These are phyloP conservation scores for Cyclaneusma minus DNA, from an alignment of 2,329 filamentous ascomycete genomes.

Conservation along the genomic window DNA sequence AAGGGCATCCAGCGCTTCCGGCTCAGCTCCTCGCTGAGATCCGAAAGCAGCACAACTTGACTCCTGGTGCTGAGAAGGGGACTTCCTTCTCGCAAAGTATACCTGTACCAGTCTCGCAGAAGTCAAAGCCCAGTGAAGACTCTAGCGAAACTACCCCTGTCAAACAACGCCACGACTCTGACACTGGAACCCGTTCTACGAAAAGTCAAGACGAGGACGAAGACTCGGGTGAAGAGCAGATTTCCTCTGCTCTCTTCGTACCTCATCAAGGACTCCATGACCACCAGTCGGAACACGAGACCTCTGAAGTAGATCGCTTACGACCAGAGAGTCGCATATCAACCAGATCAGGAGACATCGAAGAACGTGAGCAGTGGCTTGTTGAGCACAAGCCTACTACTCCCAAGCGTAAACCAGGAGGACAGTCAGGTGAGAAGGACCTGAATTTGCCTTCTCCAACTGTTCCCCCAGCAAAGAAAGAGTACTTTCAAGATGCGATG, in stretches of 20 bases:
- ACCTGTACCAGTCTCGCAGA: slow-evolving; percentile 15
- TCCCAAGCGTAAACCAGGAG: slow-evolving; percentile 8
- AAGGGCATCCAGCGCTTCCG: slow-evolving; percentile 9
- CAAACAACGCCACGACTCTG: no score
- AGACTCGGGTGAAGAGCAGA: slow-evolving; percentile 65
- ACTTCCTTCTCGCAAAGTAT: slow-evolving; percentile 18
- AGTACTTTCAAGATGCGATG: background rate
- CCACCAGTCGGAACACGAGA: slow-evolving; percentile 13
- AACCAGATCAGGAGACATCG: no score
- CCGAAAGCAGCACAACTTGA: slow-evolving; percentile 17
- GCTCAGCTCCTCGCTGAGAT: slow-evolving; percentile 17
- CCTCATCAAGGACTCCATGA: slow-evolving; percentile 46
- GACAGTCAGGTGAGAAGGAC: no score
- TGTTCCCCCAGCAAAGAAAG: slow-evolving; percentile 5
- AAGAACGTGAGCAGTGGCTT: slow-evolving; percentile 15
- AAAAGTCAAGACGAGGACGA: slow-evolving; percentile 26
- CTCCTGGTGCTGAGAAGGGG: slow-evolving; percentile 13
- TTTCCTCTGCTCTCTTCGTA: slow-evolving; percentile 72
- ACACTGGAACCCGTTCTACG: background rate
- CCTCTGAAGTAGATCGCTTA: slow-evolving; percentile 5
- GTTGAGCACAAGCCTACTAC: slow-evolving; percentile 15
- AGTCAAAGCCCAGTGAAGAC: slow-evolving; percentile 6
- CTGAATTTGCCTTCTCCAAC: no score
- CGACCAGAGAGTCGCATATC: slow-evolving; percentile 1
- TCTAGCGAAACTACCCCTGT: slow-evolving; percentile 1